A percentile compares a stretch with the other conserved stretches of the same genome.
These are phyloP conservation scores for Petunia axillaris DNA, from an alignment of 257 asterid species.

Conservation along the genomic window DNA sequence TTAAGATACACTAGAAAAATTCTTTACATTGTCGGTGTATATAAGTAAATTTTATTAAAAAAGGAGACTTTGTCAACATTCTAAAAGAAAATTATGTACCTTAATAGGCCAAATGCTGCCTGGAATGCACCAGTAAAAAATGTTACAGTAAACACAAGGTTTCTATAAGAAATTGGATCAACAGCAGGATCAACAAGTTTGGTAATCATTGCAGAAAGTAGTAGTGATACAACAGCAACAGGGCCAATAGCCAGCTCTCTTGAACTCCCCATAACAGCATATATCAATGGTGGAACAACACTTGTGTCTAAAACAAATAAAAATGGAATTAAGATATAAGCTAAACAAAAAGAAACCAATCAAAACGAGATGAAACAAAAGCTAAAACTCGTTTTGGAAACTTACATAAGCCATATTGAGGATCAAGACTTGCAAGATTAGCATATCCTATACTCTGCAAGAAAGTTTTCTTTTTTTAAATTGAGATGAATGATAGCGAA, in stretches of 20 bases:
- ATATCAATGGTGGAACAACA: constrained; percentile 47
- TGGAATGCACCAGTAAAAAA: constrained; percentile 43
- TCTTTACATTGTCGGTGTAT: too few relatives aligned
- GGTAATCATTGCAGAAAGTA: constrained; percentile 33
- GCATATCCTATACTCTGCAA: constrained; percentile 84
- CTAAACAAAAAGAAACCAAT: background rate
- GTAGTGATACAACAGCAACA: constrained; percentile 40
- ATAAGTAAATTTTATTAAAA: background rate
- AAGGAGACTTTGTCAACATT: background rate
- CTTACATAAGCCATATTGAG: constrained; percentile 86
- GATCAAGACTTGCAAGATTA: constrained; percentile 77
- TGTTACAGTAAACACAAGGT: constrained; percentile 42
- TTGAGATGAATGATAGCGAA: too few relatives aligned
- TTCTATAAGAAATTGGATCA: constrained; percentile 40
- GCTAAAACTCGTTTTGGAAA: background rate
- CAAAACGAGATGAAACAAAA: background rate
- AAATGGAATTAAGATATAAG: background rate
- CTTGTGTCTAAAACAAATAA: constrained; percentile 37
- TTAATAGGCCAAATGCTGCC: constrained; percentile 39
- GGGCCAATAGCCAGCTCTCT: constrained; percentile 50
- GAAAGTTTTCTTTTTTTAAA: background rate
- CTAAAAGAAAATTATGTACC: constrained; percentile 38
- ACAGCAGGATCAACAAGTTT: constrained; percentile 38
- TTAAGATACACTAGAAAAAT: too few relatives aligned
- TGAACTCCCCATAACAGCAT: constrained; percentile 47